Percentiles rank a stretch among this genome's conserved stretches.
Evolutionary conservation across 2,329 filamentous ascomycete species (phyloP).

Genomic region (Aspergillus novofumigatus): DNA sequence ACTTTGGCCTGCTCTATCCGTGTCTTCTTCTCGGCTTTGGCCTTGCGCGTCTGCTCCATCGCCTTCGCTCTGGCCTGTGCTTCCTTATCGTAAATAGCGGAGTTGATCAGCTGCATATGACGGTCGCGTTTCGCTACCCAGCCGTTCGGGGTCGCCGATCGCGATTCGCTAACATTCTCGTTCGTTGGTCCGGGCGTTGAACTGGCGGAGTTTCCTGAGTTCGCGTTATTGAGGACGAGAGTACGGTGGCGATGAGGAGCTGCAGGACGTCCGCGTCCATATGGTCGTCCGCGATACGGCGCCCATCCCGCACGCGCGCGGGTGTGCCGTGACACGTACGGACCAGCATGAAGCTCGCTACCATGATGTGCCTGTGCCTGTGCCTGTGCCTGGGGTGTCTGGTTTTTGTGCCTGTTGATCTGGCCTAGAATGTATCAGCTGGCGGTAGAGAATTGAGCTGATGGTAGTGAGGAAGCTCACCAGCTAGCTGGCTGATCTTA

Average conservation of each 20-base stretch:
- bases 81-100: conserved; percentile 71
- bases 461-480: conserved; percentile 37
- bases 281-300: conserved; percentile 41
- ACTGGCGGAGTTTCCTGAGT: conserved; percentile 19
- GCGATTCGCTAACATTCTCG: conserved; percentile 26
- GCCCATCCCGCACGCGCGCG: conserved; percentile 37
- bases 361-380: conserved; percentile 17
- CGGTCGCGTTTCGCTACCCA: conserved; percentile 73
- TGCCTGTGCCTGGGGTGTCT: conserved; percentile 28
- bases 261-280: conserved; percentile 30
- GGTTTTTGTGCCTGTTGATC: conserved; percentile 74
- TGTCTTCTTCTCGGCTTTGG: conserved; percentile 51
- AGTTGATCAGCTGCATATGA: conserved; percentile 79
- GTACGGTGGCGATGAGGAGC: conserved; percentile 54
- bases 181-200: conserved; percentile 19
- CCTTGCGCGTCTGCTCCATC: conserved; percentile 62
- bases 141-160: conserved; percentile 34
- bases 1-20: conserved; percentile 49
- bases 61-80: conserved; percentile 64
- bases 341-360: conserved; percentile 17
- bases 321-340: conserved; percentile 28
- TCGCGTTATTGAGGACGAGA: conserved; percentile 58
- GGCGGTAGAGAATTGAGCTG: conserved; percentile 38
- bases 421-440: conserved; percentile 52
- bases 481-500: conserved; percentile 55